Base-by-base conservation (phyloP, 805 yeast species). In the Hanseniaspora guilliermondii region DNA sequence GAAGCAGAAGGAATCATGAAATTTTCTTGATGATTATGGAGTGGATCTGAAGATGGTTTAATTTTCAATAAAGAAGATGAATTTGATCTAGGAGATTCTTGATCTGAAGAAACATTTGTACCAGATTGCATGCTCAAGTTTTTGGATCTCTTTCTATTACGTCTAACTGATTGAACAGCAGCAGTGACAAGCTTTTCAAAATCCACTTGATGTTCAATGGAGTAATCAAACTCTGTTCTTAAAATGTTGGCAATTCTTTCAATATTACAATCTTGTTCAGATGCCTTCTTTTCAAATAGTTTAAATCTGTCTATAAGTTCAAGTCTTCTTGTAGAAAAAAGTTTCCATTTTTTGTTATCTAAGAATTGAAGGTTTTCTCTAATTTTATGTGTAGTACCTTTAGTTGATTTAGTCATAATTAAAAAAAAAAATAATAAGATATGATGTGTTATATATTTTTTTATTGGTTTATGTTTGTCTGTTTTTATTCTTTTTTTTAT, bases 141-240 rank as follows among this genome's bases (percentile, higher is more conserved):
- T 47, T 60, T 60, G 7, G 79, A 77, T 59, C 95, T 68, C 63
- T 83, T 86, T 57, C 95, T 75, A 66, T 91, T 91, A 59, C 98
- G 73, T 58, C 97, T 72, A 1, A 86, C 97, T 50, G 94, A 83
- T 68, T 91, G 98, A 27, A 91, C 83, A 0, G 96, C 97, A 9
- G 96, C 94, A 37, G 95, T 73, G 0, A 93, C 97, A 36, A 91
- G 73, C 65, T 83, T 85, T 66, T 88, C 95, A 65, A 91, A 91
- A 59, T 93, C 97, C 1, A 72, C 67, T 27, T 80, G 69, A 14
- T 79, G 74, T 6, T 74, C 75, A 2, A 68, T 68, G 2, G 83
- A 77, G 64, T 81, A 89, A 5, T 80, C 78, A 62, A 87, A 93
- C 68, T 93, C 98, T 1, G 74, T 71, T 61, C 95, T 72, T 46